Base-by-base conservation (phyloP, 179 eudicot genomes). In the Monotropa hypopitys region DNA sequence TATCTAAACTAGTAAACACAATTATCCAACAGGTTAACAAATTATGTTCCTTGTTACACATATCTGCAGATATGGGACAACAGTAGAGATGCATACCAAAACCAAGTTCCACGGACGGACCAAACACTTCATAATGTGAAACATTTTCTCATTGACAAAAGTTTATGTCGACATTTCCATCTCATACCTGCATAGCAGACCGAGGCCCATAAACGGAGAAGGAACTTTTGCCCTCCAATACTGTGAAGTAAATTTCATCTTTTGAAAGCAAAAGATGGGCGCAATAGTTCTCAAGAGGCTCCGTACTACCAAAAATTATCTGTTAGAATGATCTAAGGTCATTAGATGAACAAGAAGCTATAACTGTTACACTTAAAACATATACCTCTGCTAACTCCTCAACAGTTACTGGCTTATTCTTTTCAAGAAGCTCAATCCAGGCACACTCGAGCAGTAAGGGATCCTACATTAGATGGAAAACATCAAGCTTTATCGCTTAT, bases 341-440 rank as follows among this genome's bases (percentile, higher is more conserved):
- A 81, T 79, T 78, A 81, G 76, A 77, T 74, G 76, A 85, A 79
- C 80, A 78, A 80, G 21, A 59, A 68, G 43, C 73, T 30, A 51
- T 13, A 74, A 61, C 30, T 3, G 53, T 57, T 32, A 80, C 69
- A 67, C 56, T 76, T 38, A 63, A 76, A 75, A 73, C 42, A 74
- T 72, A 81, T 91, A 94, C 98, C 98, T 94, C 93, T 66, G 98
- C 97, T 79, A 94, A 85, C 82, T 91, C 89, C 72, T 85, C 86
- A 40, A 81, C 93, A 53, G 90, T 88, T 54, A 85, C 86, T 26
- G 91, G 78, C 72, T 88, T 87, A 75, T 88, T 90, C 75, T 83
- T 87, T 70, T 94, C 97, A 80, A 90, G 90, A 89, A 94, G 91
- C 88, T 92, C 98, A 80, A 86, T 77, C 97, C 98, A 94, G 61